Base-by-base conservation (phyloP, 2,329 filamentous ascomycete genomes). In the Pseudocercospora crystallina region DNA sequence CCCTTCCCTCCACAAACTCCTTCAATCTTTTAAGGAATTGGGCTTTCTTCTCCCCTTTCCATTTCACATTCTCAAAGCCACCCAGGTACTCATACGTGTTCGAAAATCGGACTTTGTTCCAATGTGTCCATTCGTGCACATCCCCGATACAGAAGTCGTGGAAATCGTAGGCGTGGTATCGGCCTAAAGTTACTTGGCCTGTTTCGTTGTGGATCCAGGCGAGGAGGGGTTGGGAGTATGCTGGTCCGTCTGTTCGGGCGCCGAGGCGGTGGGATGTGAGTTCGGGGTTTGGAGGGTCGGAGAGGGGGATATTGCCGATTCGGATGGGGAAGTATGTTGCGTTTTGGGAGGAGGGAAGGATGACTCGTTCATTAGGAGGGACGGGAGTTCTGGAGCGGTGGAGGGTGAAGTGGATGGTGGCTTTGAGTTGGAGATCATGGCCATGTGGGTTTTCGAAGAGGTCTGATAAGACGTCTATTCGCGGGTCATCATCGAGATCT, bases 81-180 rank as follows among this genome's bases (percentile, higher is more conserved):
- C 50, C 50, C 2, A 53, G 45, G n/a, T 39, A 48, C 9, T 44
- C 30, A 17, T 31, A 14, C 7, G 13, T 45, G 15, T 46, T 39
- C 5, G 29, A 36, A 10, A 45, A 50, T 13, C 33, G 11, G 4
- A 43, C 12, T 7, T 15, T 14, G 15, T 37, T 47, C 33, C 41
- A 40, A 2, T 13, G 13, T 5, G 12, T 34, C 7, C 17, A 11
- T 14, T 56, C 45, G 2, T 44, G 14, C 4, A 36, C n/a, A 40
- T 53, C 41, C 12, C 49, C 49, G 15, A 56, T 52, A 17, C 49
- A 52, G 33, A 47, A 46, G 2, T 56, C 53, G 11, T 49, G 37
- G 32, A 56, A 49, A 13, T 50, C 49, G 39, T 46, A 56, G 5
- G 32, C 53, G 13, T 49, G 49, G 11, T 35, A 17, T 31, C 33